phyloP scores from a whole-genome alignment of 208 protist genomes.

The Leishmania turanica region DNA sequence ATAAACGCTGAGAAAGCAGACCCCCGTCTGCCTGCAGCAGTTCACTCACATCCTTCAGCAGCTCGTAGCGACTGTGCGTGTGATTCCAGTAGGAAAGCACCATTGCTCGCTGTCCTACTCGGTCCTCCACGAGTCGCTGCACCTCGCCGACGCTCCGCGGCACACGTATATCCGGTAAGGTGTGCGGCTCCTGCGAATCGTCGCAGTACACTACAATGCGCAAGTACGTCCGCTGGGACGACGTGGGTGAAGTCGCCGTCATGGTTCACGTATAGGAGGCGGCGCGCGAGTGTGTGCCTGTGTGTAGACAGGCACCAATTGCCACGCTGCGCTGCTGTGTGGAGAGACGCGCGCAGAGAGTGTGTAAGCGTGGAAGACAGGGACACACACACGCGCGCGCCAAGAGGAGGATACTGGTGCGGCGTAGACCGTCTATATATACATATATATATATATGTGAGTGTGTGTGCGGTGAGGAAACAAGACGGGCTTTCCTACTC shows the following conservation, averaged over 20 bases:
- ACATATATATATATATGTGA: not conserved
- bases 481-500: not conserved
- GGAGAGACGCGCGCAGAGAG: not conserved
- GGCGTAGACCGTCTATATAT: not conserved
- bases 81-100: slow-evolving; percentile 71
- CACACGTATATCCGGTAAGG: slow-evolving; percentile 16
- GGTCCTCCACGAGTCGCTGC: slow-evolving; percentile 23
- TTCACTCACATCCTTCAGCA: slow-evolving; percentile 32
- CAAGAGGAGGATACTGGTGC: not conserved
- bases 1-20: not conserved
- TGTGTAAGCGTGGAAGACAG: not conserved
- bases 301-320: not conserved
- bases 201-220: slow-evolving; percentile 51
- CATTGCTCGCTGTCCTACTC: slow-evolving; percentile 28
- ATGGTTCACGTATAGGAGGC: not conserved
- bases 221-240: slow-evolving; percentile 12
- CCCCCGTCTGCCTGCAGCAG: slow-evolving; percentile 22
- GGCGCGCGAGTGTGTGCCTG: not conserved
- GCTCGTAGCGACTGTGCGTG: slow-evolving; percentile 39
- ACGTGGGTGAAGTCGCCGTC: not conserved
- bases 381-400: not conserved
- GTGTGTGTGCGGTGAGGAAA: not conserved
- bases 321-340: not conserved
- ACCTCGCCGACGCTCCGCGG: slow-evolving; percentile 32
- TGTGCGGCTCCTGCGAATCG: slow-evolving; percentile 15